Conservation (phyloP, 2,329 filamentous ascomycete species). For the Trichophyton benhamiae region DNA sequence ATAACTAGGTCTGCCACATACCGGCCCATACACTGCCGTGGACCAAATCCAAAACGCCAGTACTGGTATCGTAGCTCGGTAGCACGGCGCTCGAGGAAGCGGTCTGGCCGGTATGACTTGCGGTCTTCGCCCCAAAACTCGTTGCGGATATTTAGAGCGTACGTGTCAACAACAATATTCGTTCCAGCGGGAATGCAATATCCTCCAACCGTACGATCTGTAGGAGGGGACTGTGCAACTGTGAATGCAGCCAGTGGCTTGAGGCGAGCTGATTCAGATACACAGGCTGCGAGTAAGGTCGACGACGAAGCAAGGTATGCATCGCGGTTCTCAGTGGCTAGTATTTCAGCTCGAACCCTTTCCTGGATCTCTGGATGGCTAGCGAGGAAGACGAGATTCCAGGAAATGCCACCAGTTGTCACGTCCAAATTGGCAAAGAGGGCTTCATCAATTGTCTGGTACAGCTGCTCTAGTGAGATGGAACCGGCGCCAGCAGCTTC, state of each 20-base stretch:
- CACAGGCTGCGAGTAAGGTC: conserved; percentile 23
- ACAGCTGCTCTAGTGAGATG: conserved; percentile 20
- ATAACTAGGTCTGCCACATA: conserved; percentile 2
- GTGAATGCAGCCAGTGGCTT: conserved; percentile 32
- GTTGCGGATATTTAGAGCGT: conserved; percentile 33
- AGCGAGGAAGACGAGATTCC: conserved; percentile 35
- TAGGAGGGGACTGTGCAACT: conserved; percentile 31
- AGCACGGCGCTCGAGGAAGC: conserved; percentile 9
- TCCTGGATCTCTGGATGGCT: conserved; percentile 23
- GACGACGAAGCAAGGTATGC: conserved; percentile 18
- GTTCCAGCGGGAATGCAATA: conserved; percentile 28
- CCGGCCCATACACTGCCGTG: conserved; percentile 3
- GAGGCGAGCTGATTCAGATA: conserved; percentile 32
- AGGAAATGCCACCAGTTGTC: conserved; percentile 32
- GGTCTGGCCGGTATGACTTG: conserved; percentile 23
- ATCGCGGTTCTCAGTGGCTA: conserved; percentile 7
- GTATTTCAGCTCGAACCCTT: conserved; percentile 19
- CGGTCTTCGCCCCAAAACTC: conserved; percentile 30
- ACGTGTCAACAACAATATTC: conserved; percentile 34
- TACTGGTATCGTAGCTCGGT: conserved; percentile 3
- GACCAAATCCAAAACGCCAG: conserved; percentile 6
- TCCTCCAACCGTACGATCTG: conserved; percentile 22
- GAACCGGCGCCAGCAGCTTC: conserved; percentile 12
- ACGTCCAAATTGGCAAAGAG: conserved; percentile 40
- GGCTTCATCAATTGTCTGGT: conserved; percentile 37